Conservation (phyloP, 441 rosid genomes). For the Omphalea diandra region DNA sequence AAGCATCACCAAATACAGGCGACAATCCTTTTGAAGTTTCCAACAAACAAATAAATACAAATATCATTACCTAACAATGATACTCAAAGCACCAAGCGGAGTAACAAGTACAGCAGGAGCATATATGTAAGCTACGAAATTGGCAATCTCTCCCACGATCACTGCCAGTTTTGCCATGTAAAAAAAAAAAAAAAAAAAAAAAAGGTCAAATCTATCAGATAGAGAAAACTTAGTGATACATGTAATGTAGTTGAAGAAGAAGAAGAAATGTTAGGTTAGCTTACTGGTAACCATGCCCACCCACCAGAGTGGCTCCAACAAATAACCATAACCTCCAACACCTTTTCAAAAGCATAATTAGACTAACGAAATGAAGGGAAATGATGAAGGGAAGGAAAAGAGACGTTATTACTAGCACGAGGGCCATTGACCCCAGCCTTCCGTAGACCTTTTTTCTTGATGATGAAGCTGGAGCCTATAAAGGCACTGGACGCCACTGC, state of each 20-base stretch:
- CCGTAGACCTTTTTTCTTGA: constrained; percentile 64
- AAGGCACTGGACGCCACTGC: constrained; percentile 63
- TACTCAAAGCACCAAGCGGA: constrained; percentile 74
- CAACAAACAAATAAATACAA: neutral
- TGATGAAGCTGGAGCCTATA: constrained; percentile 67
- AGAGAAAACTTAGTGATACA: neutral
- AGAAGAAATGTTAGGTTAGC: neutral
- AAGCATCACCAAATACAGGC: neutral
- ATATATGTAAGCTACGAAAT: constrained; percentile 64
- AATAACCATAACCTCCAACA: constrained; percentile 66
- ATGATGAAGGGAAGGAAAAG: neutral
- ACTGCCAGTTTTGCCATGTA: constrained; percentile 29
- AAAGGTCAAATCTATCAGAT: neutral
- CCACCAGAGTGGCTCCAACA: constrained; percentile 80
- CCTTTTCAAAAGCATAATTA: constrained; percentile 30
- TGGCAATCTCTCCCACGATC: constrained; percentile 69
- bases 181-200: no score
- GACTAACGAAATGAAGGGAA: neutral
- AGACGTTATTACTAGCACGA: constrained; percentile 42
- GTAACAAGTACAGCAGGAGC: constrained; percentile 76
- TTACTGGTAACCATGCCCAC: constrained; percentile 70
- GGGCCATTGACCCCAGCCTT: constrained; percentile 51
- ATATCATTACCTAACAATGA: constrained; percentile 54
- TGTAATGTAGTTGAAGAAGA: neutral
- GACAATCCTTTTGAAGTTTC: neutral